Evolutionary conservation across 176 grass and related monocot species (phyloP).

Genomic region (Hsuehochloa calcarea): DNA sequence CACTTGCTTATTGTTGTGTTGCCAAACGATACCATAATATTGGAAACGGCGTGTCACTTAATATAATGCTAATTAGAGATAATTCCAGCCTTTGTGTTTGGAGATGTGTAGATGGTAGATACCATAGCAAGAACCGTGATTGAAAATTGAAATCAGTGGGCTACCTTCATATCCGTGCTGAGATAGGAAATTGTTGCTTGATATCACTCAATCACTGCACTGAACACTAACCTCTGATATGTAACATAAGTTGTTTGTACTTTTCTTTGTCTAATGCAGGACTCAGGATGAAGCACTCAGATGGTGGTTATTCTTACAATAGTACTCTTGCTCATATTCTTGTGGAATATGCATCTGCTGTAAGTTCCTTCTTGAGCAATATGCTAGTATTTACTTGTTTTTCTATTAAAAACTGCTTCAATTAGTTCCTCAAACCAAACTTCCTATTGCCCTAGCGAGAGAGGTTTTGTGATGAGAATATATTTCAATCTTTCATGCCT

Average conservation of each 20-base stretch:
- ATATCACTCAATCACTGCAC: background rate
- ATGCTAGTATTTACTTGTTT: background rate
- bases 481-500: background rate
- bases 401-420: background rate
- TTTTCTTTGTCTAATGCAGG: constrained; percentile 27
- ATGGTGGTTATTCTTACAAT: constrained; percentile 56
- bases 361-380: constrained; percentile 38
- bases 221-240: background rate
- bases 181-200: background rate
- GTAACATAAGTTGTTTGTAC: background rate
- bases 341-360: constrained; percentile 86
- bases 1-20: background rate
- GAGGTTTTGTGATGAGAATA: background rate
- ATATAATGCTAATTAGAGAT: background rate
- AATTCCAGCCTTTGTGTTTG: background rate
- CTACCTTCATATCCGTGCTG: background rate
- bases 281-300: constrained; percentile 26
- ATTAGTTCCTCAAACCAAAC: background rate
- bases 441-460: background rate
- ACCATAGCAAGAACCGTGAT: background rate
- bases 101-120: background rate
- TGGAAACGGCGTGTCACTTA: background rate
- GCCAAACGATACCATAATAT: background rate
- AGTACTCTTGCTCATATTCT: constrained; percentile 65
- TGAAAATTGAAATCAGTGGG: background rate